Evolutionary conservation across 164 flowering plant genomes (phyloP), one percentile per base, ranked within the genome.

Genomic region (Vitis cinerea): DNA sequence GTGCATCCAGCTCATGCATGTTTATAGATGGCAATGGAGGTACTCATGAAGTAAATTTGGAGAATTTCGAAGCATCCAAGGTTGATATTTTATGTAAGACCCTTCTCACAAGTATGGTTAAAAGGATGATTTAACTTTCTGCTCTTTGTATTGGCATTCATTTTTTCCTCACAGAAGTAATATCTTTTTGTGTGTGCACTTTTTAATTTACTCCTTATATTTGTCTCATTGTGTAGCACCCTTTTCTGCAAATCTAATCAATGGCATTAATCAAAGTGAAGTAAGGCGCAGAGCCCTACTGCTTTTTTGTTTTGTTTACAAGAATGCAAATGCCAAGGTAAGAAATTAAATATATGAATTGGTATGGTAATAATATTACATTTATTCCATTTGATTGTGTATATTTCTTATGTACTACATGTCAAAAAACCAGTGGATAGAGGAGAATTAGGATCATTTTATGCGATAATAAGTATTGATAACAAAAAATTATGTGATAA

Each of bases 211-310:
- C 17, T 15, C 63, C 13, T 29, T 50, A 23, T 29, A 17, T 68
- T 50, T 72, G 29, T 63, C 23, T 65, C 52, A 4, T 31, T 71
- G 19, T 75, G 70, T 49, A 94, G 97, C 97, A 9, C 83, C 85
- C 47, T 87, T 80, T 71, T 73, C 89, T 47, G 84, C 85, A 50
- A 83, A 78, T 66, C 72, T 94, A 31, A 83, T 92, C 71, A 97
- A 94, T 78, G 98, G 97, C 72, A 85, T 92, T 61, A 94, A 94
- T 83, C 89, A 82, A 81, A 92, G 85, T 72, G 89, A 76, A 59
- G 81, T 82, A 56, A 89, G 94, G 85, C 87, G 98, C 23, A 85
- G 87, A 62, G 98, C 94, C 9, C 78, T 94, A 48, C 76, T 88
- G 72, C 83, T 94, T 63, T 87, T 94, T 69, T 94, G 97, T 81